phyloP scores from a whole-genome alignment of 768 basidiomycete species.

The Udeniomyces megalosporus region DNA sequence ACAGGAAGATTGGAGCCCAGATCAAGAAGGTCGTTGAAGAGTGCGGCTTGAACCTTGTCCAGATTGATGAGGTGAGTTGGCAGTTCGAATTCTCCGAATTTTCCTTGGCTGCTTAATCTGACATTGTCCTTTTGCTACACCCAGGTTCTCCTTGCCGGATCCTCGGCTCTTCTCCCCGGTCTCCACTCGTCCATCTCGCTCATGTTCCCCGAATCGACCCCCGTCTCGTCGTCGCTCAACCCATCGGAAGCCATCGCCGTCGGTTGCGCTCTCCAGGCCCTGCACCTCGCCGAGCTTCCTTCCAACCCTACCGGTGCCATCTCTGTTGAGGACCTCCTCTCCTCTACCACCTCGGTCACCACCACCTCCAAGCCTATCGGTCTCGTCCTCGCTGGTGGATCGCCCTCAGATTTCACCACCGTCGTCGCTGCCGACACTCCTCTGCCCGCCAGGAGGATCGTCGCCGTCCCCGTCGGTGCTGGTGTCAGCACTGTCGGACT shows the following conservation, averaged over 20 bases:
- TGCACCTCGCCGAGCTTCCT: conserved; percentile 40
- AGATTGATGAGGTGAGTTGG: conserved; percentile 44
- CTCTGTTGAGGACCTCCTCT: conserved; percentile 35
- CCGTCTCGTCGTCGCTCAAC: conserved; percentile 54
- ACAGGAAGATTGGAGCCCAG: conserved; percentile 40
- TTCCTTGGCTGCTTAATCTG: not conserved
- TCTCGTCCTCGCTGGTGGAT: conserved; percentile 44
- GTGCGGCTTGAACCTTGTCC: conserved; percentile 44
- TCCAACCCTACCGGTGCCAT: conserved; percentile 26
- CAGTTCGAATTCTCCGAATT: not conserved
- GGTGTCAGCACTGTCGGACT: conserved; percentile 36
- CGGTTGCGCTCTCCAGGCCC: conserved; percentile 62
- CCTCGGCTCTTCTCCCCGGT: conserved; percentile 56
- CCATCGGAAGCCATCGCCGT: conserved; percentile 61
- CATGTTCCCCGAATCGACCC: conserved; percentile 43
- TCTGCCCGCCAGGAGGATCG: conserved; percentile 47
- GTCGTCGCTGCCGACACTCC: conserved; percentile 55
- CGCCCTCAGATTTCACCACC: conserved; percentile 40
- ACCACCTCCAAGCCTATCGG: conserved; percentile 52
- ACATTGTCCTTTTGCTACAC: not conserved
- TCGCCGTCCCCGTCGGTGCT: conserved; percentile 45
- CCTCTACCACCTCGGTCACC: conserved; percentile 32
- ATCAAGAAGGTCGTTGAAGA: conserved; percentile 40
- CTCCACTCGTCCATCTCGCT: conserved; percentile 44
- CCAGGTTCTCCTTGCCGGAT: conserved; percentile 59